Conservation (phyloP, 1,284 basidiomycete genomes). For the Pyrrhoderma lamaoense region DNA sequence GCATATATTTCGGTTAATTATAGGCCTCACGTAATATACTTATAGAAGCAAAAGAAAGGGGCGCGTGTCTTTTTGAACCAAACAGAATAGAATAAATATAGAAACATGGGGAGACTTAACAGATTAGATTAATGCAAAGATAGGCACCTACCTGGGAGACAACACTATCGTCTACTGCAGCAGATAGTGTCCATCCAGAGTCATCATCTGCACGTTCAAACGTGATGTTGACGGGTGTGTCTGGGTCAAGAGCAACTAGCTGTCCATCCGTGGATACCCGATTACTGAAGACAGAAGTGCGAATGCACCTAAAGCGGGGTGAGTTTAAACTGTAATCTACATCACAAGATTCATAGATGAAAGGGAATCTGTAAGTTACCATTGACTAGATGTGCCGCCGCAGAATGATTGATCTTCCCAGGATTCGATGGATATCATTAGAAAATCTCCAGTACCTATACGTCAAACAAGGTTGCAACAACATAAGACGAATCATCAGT, state of each 20-base stretch:
- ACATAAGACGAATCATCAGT: no score
- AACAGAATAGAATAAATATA: neutral
- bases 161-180: conserved; percentile 4
- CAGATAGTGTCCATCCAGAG: conserved; percentile 13
- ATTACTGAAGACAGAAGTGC: conserved; percentile 11
- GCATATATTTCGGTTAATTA: no score
- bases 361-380: conserved; percentile 1
- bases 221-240: conserved; percentile 10
- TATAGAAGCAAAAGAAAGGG: neutral
- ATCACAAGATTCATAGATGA: neutral
- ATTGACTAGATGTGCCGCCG: conserved; percentile 10
- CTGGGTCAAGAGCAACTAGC: conserved; percentile 9
- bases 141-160: conserved; percentile 11
- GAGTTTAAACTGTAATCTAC: neutral
- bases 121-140: neutral
- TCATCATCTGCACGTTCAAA: conserved; percentile 12
- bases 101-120: neutral
- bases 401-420: conserved; percentile 15
- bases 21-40: no score
- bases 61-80: neutral
- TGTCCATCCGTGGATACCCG: conserved; percentile 1
- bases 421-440: conserved; percentile 8
- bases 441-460: conserved; percentile 15
- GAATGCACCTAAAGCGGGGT: conserved; percentile 12
- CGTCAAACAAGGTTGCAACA: neutral